Percentiles rank a stretch among this genome's conserved stretches.
Evolutionary conservation across 1,284 basidiomycete species (phyloP).

Genomic region (Neotropicomus parvogracilis): DNA sequence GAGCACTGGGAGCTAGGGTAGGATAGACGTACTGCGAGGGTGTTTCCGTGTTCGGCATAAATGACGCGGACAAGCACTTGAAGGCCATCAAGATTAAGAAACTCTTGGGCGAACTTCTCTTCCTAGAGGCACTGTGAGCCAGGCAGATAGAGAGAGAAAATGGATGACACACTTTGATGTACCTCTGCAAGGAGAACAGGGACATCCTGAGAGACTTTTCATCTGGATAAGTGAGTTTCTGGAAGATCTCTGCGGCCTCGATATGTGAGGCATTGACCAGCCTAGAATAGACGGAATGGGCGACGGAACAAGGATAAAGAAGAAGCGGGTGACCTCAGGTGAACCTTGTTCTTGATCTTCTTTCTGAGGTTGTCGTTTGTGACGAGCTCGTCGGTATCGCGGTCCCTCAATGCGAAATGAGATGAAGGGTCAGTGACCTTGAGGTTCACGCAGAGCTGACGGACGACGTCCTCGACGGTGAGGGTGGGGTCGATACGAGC

Average conservation of each 20-base stretch:
- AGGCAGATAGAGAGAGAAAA: background rate
- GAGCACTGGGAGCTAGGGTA: conserved; percentile 18
- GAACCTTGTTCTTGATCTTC: conserved; percentile 76
- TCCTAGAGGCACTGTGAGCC: conserved; percentile 50
- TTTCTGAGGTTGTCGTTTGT: conserved; percentile 84
- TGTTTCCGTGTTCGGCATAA: conserved; percentile 72
- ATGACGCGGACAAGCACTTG: conserved; percentile 74
- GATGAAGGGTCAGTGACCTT: conserved; percentile 80
- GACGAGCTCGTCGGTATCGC: conserved; percentile 83
- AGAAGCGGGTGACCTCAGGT: conserved; percentile 64
- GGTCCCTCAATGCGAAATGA: conserved; percentile 81
- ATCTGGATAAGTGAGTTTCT: conserved; percentile 65
- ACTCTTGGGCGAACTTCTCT: conserved; percentile 84
- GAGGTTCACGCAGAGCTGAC: conserved; percentile 75
- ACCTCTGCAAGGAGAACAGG: conserved; percentile 80
- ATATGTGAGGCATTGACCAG: conserved; percentile 79
- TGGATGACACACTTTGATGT: conserved; percentile 54
- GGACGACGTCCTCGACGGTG: conserved; percentile 75
- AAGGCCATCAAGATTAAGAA: conserved; percentile 77
- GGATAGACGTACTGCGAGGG: conserved; percentile 63
- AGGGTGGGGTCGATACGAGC: conserved; percentile 78
- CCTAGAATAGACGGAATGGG: conserved; percentile 36
- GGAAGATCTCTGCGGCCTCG: conserved; percentile 77
- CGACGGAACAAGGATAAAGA: background rate
- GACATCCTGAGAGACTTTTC: conserved; percentile 65